phyloP scores from a whole-genome alignment of 495 filamentous ascomycete species.

The Daldinia vernicosa region DNA sequence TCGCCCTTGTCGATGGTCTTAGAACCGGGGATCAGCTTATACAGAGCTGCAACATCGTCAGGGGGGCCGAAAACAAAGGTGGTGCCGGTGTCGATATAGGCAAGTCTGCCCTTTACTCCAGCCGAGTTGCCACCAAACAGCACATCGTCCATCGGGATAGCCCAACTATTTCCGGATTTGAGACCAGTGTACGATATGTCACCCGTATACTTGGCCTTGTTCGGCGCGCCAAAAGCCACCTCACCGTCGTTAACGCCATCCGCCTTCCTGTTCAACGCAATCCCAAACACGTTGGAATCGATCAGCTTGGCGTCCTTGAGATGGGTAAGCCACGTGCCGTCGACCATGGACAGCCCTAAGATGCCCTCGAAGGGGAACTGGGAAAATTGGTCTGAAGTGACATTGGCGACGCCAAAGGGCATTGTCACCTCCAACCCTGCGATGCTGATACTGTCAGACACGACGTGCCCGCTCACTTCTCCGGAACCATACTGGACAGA shows the following conservation, averaged over 20 bases:
- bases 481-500: constrained; percentile 77
- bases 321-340: constrained; percentile 69
- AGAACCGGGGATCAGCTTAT: constrained; percentile 71
- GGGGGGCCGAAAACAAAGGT: constrained; percentile 75
- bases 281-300: constrained; percentile 69
- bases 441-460: constrained; percentile 69
- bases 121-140: constrained; percentile 64
- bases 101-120: constrained; percentile 60
- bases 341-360: constrained; percentile 72
- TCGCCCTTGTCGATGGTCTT: constrained; percentile 52
- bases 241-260: constrained; percentile 76
- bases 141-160: constrained; percentile 71
- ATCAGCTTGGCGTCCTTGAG: constrained; percentile 67
- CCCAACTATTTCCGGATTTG: constrained; percentile 63
- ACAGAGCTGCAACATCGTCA: constrained; percentile 69
- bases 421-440: constrained; percentile 68
- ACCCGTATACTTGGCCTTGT: constrained; percentile 71
- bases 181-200: constrained; percentile 69
- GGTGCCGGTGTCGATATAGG: constrained; percentile 84
- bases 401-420: constrained; percentile 73
- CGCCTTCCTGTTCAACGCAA: constrained; percentile 69
- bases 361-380: constrained; percentile 90
- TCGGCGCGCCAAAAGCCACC: constrained; percentile 76
- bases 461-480: constrained; percentile 68
- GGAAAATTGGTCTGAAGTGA: constrained; percentile 72